These are phyloP conservation scores for Globisporangium alternatum DNA, from an alignment of 352 stramenopile genomes.

Conservation along the genomic window DNA sequence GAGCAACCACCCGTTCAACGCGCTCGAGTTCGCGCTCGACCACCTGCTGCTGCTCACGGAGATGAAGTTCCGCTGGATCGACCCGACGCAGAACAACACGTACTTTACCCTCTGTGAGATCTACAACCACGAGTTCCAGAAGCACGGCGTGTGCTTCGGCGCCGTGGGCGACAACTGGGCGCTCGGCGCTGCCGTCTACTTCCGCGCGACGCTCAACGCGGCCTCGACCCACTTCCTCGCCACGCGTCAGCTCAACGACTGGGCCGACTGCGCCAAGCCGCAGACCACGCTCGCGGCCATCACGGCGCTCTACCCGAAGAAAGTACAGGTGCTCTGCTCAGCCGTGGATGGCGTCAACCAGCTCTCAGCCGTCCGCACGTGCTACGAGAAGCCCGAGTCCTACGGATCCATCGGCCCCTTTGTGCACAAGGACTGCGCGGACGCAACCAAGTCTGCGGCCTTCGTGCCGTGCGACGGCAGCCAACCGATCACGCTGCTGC, in stretches of 20 bases:
- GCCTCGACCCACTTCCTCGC: conserved; percentile 32
- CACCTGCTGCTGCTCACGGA: conserved; percentile 46
- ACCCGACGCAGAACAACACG: conserved; percentile 45
- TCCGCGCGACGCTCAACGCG: conserved; percentile 52
- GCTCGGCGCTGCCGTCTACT: conserved; percentile 59
- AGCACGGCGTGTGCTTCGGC: conserved; percentile 77
- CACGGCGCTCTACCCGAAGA: conserved; percentile 53
- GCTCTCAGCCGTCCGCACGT: conserved; percentile 68
- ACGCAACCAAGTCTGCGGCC: conserved; percentile 5
- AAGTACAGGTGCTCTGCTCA: conserved; percentile 68
- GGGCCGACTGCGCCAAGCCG: conserved; percentile 26
- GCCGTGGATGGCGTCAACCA: conserved; percentile 48
- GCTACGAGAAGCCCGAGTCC: conserved; percentile 39
- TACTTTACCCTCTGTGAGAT: conserved; percentile 74
- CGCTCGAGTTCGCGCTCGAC: conserved; percentile 36
- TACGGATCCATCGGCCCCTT: conserved; percentile 9
- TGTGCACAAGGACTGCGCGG: conserved; percentile 11
- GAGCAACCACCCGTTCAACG: conserved; percentile 55
- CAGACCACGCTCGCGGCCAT: conserved; percentile 41
- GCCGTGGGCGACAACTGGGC: conserved; percentile 48
- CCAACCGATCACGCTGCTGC: conserved; percentile 11
- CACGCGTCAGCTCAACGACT: conserved; percentile 52
- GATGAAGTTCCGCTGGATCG: conserved; percentile 64
- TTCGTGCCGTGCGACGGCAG: conserved; percentile 6
- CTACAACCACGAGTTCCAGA: conserved; percentile 85